phyloP scores from a whole-genome alignment of 202 grass and related monocot genomes.

The Alloteropsis angusta region DNA sequence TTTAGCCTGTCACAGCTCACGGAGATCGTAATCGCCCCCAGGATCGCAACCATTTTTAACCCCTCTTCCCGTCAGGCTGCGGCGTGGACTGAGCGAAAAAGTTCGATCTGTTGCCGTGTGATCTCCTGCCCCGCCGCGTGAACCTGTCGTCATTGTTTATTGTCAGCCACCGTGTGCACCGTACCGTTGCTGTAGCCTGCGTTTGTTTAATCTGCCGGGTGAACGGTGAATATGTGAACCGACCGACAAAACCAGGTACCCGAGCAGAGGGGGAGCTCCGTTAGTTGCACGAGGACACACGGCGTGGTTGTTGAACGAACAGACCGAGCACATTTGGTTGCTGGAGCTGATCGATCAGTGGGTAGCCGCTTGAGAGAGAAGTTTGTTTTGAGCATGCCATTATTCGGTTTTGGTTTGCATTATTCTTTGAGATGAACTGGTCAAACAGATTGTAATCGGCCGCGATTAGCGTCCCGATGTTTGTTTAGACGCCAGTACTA shows the following conservation, averaged over 20 bases:
- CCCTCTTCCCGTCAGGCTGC: neutral
- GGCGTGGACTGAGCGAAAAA: neutral
- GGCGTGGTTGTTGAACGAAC: neutral
- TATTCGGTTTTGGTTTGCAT: neutral
- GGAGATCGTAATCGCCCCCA: neutral
- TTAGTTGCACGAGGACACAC: neutral
- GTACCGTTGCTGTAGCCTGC: neutral
- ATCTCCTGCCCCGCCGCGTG: neutral
- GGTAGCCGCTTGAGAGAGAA: neutral
- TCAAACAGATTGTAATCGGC: neutral
- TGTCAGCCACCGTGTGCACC: neutral
- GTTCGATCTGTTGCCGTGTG: neutral
- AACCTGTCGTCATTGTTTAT: neutral
- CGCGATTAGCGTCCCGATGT: neutral
- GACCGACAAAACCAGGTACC: neutral
- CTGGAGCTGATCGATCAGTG: neutral
- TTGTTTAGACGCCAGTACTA: neutral
- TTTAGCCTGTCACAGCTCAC: constrained; percentile 16
- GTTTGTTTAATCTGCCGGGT: neutral
- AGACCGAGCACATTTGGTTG: neutral
- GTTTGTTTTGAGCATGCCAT: neutral
- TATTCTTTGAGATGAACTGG: neutral
- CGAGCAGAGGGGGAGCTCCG: too few relatives aligned
- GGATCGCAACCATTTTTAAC: neutral
- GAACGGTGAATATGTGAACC: neutral